phyloP scores from a whole-genome alignment of 495 filamentous ascomycete genomes.

The Friedmanniomyces simplex region DNA sequence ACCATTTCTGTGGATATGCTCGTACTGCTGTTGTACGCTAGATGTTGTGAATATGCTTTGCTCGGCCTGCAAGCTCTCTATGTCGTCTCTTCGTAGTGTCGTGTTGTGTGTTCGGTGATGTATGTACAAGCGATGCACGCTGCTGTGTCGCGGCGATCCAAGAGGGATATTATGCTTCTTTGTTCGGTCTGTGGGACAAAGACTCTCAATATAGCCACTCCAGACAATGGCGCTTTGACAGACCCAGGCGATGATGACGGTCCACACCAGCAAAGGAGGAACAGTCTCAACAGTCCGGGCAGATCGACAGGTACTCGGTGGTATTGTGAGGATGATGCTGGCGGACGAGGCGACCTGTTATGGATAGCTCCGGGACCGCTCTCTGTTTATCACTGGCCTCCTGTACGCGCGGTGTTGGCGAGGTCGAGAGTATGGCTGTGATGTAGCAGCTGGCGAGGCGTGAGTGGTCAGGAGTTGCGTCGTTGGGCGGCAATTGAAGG shows the following conservation, averaged over 20 bases:
- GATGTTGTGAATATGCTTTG: background rate
- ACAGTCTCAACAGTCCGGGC: background rate
- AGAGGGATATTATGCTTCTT: background rate
- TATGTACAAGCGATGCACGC: background rate
- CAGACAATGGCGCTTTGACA: background rate
- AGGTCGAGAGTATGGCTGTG: background rate
- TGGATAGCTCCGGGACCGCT: background rate
- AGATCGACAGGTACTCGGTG: background rate
- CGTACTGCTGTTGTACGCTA: background rate
- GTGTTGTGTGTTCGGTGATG: background rate
- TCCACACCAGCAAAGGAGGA: background rate
- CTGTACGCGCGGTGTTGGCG: background rate
- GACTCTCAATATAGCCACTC: background rate
- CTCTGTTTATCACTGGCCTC: background rate
- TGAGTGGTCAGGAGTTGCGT: background rate
- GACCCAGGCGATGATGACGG: background rate
- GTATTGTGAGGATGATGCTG: background rate
- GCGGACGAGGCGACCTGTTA: background rate
- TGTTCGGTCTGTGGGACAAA: background rate
- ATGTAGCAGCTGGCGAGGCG: background rate
- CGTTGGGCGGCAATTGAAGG: background rate
- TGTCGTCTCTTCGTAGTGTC: background rate
- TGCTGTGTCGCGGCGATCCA: background rate
- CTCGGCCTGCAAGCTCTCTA: constrained; percentile 7
- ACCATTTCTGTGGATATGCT: constrained; percentile 14